phyloP scores from a whole-genome alignment of 1,139 yeast genomes.

The Saccharomyces hybrid region DNA sequence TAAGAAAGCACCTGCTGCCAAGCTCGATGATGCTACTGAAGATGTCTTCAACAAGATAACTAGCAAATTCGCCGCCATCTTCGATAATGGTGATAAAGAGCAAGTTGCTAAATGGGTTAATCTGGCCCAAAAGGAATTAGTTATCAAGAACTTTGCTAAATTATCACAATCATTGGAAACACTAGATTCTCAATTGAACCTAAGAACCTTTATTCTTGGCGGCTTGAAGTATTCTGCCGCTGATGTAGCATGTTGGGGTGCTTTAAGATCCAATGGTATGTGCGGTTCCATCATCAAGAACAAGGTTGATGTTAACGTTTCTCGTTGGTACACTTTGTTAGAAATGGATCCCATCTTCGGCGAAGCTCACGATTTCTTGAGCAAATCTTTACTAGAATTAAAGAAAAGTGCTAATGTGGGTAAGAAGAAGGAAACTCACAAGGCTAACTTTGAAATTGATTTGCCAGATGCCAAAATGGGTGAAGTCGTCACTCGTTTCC shows the following conservation, averaged over 20 bases:
- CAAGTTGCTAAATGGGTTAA: conserved; percentile 35
- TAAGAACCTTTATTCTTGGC: conserved; percentile 62
- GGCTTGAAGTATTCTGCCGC: conserved; percentile 65
- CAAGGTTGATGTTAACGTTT: conserved; percentile 72
- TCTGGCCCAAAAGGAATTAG: conserved; percentile 38
- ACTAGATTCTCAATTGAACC: conserved; percentile 76
- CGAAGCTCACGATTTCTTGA: conserved; percentile 57
- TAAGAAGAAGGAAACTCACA: conserved; percentile 67
- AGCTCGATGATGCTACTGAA: conserved; percentile 30
- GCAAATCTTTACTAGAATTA: conserved; percentile 63
- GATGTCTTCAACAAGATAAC: conserved; percentile 42
- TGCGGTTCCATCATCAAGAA: conserved; percentile 86
- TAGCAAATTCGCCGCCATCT: conserved; percentile 40
- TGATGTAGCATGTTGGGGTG: conserved; percentile 91
- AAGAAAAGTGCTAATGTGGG: conserved; percentile 61
- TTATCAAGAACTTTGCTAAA: conserved; percentile 82
- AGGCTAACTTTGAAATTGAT: conserved; percentile 90
- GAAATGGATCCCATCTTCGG: conserved; percentile 64
- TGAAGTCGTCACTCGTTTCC: conserved; percentile 94
- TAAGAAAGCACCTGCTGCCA: conserved; percentile 40
- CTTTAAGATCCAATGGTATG: conserved; percentile 83
- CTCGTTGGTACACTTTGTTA: conserved; percentile 87
- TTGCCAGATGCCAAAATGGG: conserved; percentile 87
- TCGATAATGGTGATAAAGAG: conserved; percentile 37
- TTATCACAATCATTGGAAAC: conserved; percentile 70